These are phyloP conservation scores for Mesembryanthemum crystallinum DNA, from an alignment of 148 eudicot species.

Conservation along the genomic window DNA sequence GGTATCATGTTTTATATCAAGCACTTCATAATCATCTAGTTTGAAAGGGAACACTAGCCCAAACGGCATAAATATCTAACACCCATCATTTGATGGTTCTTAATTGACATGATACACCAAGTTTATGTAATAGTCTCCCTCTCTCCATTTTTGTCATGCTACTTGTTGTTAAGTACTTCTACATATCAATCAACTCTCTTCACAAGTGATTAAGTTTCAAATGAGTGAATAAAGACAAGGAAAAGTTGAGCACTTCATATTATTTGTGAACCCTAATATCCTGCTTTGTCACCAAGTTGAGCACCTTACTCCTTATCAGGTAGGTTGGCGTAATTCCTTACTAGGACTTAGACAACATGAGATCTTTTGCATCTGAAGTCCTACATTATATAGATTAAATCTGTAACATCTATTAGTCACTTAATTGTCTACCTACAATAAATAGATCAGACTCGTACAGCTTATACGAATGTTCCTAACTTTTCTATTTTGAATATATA, in stretches of 20 bases:
- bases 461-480: not conserved
- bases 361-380: not conserved
- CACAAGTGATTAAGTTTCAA: not conserved
- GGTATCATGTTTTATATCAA: not conserved
- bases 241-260: too few relatives aligned
- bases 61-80: too few relatives aligned
- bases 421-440: not conserved
- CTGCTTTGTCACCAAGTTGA: not conserved
- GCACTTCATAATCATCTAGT: too few relatives aligned
- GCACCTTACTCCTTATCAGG: not conserved
- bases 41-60: not conserved
- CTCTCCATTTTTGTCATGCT: not conserved
- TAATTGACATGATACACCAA: not conserved
- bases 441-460: too few relatives aligned
- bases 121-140: not conserved
- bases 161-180: not conserved
- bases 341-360: not conserved
- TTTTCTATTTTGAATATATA: constrained; percentile 19
- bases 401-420: not conserved
- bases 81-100: too few relatives aligned
- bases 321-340: not conserved
- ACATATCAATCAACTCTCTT: not conserved
- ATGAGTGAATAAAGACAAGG: too few relatives aligned
- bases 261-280: too few relatives aligned
- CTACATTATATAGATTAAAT: not conserved